Evolutionary conservation across 495 filamentous ascomycete species (phyloP).

Genomic region (Daldinia loculata): DNA sequence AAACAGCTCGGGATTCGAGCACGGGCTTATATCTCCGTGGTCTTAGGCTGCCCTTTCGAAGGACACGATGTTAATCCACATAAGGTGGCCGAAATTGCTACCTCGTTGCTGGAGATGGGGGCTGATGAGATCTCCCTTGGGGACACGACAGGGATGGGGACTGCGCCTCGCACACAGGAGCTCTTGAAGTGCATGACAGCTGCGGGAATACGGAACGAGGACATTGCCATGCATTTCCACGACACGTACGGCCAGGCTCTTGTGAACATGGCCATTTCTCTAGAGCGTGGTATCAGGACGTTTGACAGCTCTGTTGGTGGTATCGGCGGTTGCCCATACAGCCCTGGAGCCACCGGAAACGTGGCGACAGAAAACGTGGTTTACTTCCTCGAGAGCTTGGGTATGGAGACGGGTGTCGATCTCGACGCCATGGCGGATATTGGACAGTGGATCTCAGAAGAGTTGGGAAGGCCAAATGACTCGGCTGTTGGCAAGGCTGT

Average conservation of each 20-base stretch:
- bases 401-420: slow-evolving; percentile 87
- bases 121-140: slow-evolving; percentile 93
- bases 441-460: slow-evolving; percentile 86
- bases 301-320: slow-evolving; percentile 93
- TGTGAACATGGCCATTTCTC: slow-evolving; percentile 84
- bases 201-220: slow-evolving; percentile 79
- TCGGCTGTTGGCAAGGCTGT: slow-evolving; percentile 82
- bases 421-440: slow-evolving; percentile 82
- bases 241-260: slow-evolving; percentile 97
- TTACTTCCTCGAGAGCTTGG: slow-evolving; percentile 86
- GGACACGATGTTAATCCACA: slow-evolving; percentile 81
- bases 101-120: slow-evolving; percentile 88
- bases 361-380: slow-evolving; percentile 93
- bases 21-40: slow-evolving; percentile 93
- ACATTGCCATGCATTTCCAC: slow-evolving; percentile 93
- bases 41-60: slow-evolving; percentile 94
- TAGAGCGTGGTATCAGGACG: slow-evolving; percentile 87
- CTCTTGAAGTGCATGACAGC: slow-evolving; percentile 74
- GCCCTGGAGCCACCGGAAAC: slow-evolving; percentile 93
- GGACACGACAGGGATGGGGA: slow-evolving; percentile 97
- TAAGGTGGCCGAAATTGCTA: slow-evolving; percentile 83
- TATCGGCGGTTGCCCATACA: slow-evolving; percentile 92
- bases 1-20: slow-evolving; percentile 77
- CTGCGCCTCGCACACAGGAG: slow-evolving; percentile 77
- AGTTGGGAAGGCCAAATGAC: slow-evolving; percentile 79